Base-by-base conservation (phyloP, 2,329 filamentous ascomycete genomes). In the Colletotrichum sp. region DNA sequence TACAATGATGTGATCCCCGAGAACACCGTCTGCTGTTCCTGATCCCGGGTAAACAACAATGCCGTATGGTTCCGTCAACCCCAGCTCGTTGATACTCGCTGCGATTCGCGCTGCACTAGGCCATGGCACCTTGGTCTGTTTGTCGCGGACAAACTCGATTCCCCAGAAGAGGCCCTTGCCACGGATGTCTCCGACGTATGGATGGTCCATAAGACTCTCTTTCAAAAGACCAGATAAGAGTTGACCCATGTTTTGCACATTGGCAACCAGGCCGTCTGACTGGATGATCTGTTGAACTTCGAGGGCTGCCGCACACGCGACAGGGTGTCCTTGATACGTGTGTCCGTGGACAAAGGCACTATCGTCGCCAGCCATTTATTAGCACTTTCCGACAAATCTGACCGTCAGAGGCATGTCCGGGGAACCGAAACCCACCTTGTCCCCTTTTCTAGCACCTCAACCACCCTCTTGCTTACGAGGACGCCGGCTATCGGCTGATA, bases 1-100 rank as follows among this genome's bases (percentile, higher is more conserved):
- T 12, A 96, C 80, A 27, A 95, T 87, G 59, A 95, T 86, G 82
- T 95, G 93, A 80, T 96, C 94, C 11, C 94, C 93, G 2, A 82
- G 80, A 3, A 89, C 87, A 64, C 94, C 88, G 78, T 89, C 92
- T 0, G 86, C 90, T 0, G 91, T 92, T 2, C 93, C 93, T 1
- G 85, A 84, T 0, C 92, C 92, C 2, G 91, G 91, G 81, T 95
- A 95, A 4, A 95, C 80, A 9, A 84, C 83, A n/a, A 89, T 79
- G 1, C 82, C 81, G 63, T 87, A 85, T 8, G 79, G 55, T 11
- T 80, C 67, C 2, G 67, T 74, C 69, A 87, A 66, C n/a, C 71
- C 61, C 19, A 75, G 64, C 12, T 80, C 39, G 9, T 79, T 74
- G 25, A 84, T 82, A 8, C 82, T 83, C 78, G 85, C 87, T 2